Evolutionary conservation across 1,284 basidiomycete genomes (phyloP).

Genomic region (Trametes pubescens): DNA sequence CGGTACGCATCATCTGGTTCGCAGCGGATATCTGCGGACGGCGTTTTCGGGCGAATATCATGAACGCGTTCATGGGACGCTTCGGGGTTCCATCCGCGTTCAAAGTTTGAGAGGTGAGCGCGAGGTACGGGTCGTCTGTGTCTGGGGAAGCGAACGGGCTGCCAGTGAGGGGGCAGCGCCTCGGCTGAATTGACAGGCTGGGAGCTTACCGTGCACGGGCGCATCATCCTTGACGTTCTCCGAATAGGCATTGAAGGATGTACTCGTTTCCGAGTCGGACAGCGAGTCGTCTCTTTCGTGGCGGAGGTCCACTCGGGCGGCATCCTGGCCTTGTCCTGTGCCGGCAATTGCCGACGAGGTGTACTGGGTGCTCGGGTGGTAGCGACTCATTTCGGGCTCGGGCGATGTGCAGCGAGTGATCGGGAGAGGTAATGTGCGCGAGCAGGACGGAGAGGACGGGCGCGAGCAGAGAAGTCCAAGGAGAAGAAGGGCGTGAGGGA

Average conservation of each 20-base stretch:
- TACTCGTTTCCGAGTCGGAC: slow-evolving; percentile 36
- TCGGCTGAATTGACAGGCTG: neutral
- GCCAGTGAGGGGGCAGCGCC: slow-evolving; percentile 8
- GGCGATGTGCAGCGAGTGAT: slow-evolving; percentile 14
- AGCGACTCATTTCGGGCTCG: slow-evolving; percentile 37
- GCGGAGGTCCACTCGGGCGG: slow-evolving; percentile 32
- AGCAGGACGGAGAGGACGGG: slow-evolving; percentile 1
- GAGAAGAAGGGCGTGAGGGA: slow-evolving; percentile 1
- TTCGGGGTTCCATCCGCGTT: slow-evolving; percentile 87
- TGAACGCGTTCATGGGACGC: slow-evolving; percentile 89
- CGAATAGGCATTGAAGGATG: slow-evolving; percentile 33
- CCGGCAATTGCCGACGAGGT: slow-evolving; percentile 33
- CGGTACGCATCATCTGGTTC: slow-evolving; percentile 85
- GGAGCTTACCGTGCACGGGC: slow-evolving; percentile 33
- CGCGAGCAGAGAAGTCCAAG: slow-evolving; percentile 4
- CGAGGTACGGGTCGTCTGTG: slow-evolving; percentile 53
- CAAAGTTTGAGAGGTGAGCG: slow-evolving; percentile 76
- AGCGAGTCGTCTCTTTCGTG: slow-evolving; percentile 40
- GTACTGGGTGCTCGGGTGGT: slow-evolving; percentile 31
- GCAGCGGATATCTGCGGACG: slow-evolving; percentile 82
- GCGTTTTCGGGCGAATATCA: slow-evolving; percentile 86
- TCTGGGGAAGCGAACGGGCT: neutral
- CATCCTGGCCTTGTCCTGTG: slow-evolving; percentile 26
- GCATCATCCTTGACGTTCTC: slow-evolving; percentile 32
- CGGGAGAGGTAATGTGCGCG: neutral